phyloP scores from a whole-genome alignment of 495 filamentous ascomycete species.

The Delitschia confertaspora region DNA sequence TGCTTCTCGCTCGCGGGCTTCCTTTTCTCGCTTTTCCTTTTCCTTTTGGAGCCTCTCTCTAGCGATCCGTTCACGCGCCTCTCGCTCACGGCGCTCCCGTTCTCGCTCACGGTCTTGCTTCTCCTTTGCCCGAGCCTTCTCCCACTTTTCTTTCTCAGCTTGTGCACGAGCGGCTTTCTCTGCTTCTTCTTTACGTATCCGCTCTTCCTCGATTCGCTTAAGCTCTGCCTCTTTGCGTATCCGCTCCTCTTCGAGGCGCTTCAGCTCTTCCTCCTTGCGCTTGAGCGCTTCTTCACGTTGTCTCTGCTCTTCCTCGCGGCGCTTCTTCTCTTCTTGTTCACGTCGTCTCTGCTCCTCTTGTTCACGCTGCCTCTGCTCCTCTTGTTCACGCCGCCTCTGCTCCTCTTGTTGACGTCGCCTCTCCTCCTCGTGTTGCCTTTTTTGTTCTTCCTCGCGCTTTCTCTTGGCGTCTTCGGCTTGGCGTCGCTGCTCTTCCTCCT shows the following conservation, averaged over 20 bases:
- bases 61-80: slow-evolving; percentile 36
- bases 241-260: slow-evolving; percentile 50
- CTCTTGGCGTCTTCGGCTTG: slow-evolving; percentile 29
- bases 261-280: slow-evolving; percentile 50
- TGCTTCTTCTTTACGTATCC: slow-evolving; percentile 34
- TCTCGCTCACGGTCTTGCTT: slow-evolving; percentile 38
- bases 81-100: slow-evolving; percentile 36
- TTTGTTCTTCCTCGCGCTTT: slow-evolving; percentile 2
- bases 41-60: slow-evolving; percentile 39
- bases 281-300: neutral
- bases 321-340: neutral
- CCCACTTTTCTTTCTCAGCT: slow-evolving; percentile 39
- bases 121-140: slow-evolving; percentile 39
- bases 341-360: neutral
- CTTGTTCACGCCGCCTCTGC: neutral
- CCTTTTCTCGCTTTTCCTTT: slow-evolving; percentile 40
- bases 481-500: slow-evolving; percentile 37
- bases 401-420: neutral
- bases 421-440: slow-evolving; percentile 2
- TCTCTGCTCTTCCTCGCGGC: too few species aligned
- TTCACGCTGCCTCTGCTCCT: slow-evolving; percentile 1
- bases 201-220: slow-evolving; percentile 40
- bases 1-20: slow-evolving; percentile 29
- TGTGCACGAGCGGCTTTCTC: slow-evolving; percentile 35
- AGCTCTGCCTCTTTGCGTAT: slow-evolving; percentile 48